phyloP scores from a whole-genome alignment of 192 early-diverging fungal genomes.

The Lunasporangiospora selenospora region DNA sequence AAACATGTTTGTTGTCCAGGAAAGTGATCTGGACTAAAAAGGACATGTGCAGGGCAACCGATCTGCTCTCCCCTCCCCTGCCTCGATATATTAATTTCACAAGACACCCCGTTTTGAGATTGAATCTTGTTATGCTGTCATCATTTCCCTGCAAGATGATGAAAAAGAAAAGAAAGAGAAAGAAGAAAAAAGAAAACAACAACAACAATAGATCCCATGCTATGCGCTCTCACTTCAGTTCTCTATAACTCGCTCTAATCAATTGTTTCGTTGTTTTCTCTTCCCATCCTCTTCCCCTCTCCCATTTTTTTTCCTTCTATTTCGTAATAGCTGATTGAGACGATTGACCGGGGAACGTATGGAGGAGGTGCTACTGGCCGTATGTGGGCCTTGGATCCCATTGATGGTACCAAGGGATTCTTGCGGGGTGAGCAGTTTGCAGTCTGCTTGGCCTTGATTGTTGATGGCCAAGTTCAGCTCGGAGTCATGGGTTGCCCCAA shows the following conservation, averaged over 20 bases:
- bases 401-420: slow-evolving; percentile 99
- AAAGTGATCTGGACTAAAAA: not conserved
- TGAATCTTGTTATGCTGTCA: slow-evolving; percentile 7
- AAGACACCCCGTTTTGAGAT: not conserved
- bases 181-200: not conserved
- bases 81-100: not conserved
- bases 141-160: slow-evolving; percentile 19
- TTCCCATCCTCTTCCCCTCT: not conserved
- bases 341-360: slow-evolving; percentile 93
- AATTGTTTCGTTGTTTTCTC: not conserved
- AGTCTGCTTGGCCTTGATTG: slow-evolving; percentile 91
- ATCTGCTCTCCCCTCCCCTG: not conserved
- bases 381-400: slow-evolving; percentile 86
- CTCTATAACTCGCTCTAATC: not conserved
- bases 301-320: not conserved
- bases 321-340: slow-evolving; percentile 66
- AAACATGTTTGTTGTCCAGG: not conserved
- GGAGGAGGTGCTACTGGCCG: slow-evolving; percentile 79
- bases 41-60: not conserved
- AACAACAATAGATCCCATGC: too few relatives aligned
- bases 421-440: slow-evolving; percentile 97
- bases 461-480: slow-evolving; percentile 87
- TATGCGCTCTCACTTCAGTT: too few relatives aligned
- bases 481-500: slow-evolving; percentile 92
- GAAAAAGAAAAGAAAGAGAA: too few relatives aligned